phyloP scores from a whole-genome alignment of 2,329 filamentous ascomycete species.

The Pyrenochaeta sp. region DNA sequence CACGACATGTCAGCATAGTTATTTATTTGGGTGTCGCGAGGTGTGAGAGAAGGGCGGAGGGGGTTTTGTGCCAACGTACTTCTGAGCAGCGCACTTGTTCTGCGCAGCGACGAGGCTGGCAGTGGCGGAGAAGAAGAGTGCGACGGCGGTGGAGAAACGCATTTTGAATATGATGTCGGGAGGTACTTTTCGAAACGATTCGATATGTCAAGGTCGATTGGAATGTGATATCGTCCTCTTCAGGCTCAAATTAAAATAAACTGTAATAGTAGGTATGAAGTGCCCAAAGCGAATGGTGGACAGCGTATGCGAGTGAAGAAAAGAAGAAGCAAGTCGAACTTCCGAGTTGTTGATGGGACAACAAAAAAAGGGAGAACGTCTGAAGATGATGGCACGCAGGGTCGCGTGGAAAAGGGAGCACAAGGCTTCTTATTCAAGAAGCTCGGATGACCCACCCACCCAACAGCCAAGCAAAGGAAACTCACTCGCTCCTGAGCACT shows the following conservation, averaged over 20 bases:
- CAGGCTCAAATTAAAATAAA: neutral
- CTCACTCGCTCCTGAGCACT: too few species aligned
- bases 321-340: neutral
- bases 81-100: constrained; percentile 47
- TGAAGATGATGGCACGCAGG: too few species aligned
- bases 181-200: neutral
- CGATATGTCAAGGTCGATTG: neutral
- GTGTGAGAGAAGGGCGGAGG: neutral
- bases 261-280: neutral
- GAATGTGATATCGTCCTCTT: neutral
- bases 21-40: constrained; percentile 1
- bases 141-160: constrained; percentile 40
- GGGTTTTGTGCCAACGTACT: constrained; percentile 36
- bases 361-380: constrained; percentile 11
- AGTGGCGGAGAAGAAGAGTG: constrained; percentile 39
- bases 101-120: constrained; percentile 52
- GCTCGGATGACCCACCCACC: too few species aligned
- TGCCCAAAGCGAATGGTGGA: constrained; percentile 13
- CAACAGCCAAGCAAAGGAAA: too few species aligned
- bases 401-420: too few species aligned
- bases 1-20: neutral
- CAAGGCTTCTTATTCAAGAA: too few species aligned
- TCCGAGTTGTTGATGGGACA: constrained; percentile 3
- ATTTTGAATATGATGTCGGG: constrained; percentile 28
- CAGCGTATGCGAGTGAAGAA: neutral